phyloP scores from a whole-genome alignment of 345 rosid genomes.

The Hevea brasiliensis region DNA sequence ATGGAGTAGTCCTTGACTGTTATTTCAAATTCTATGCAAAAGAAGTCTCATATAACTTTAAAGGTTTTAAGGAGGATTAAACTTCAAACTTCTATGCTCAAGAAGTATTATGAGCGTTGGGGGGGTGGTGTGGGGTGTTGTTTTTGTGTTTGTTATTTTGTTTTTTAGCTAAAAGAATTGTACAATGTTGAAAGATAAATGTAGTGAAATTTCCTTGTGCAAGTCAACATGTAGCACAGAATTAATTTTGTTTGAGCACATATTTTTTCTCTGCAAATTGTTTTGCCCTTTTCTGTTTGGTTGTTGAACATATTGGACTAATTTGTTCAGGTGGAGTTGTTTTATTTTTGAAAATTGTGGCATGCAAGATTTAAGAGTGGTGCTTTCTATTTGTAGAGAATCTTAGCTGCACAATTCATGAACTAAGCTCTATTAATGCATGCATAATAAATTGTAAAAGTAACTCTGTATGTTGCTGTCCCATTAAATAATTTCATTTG shows the following conservation, averaged over 20 bases:
- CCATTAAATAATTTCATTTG: background rate
- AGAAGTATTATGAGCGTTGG: background rate
- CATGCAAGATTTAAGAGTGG: too few species aligned
- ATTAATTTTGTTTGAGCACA: background rate
- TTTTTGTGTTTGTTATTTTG: too few species aligned
- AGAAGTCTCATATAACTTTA: background rate
- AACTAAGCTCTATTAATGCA: background rate
- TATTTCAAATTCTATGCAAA: background rate
- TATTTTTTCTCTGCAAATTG: background rate
- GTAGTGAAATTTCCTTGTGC: too few species aligned
- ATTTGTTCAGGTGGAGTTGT: too few species aligned
- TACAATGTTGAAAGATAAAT: background rate
- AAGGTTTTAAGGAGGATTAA: background rate
- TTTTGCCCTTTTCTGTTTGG: background rate
- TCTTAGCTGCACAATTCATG: background rate
- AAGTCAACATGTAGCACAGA: too few species aligned
- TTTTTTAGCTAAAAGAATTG: background rate
- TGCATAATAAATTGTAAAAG: too few species aligned
- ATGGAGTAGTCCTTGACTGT: background rate
- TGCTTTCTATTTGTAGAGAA: too few species aligned
- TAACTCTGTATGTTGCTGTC: background rate
- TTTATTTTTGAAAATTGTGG: too few species aligned
- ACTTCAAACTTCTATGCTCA: background rate
- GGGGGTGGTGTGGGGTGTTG: background rate
- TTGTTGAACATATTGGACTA: too few species aligned